These are phyloP conservation scores for Phyllosticta citribraziliensis DNA, from an alignment of 2,329 filamentous ascomycete genomes.

Conservation along the genomic window DNA sequence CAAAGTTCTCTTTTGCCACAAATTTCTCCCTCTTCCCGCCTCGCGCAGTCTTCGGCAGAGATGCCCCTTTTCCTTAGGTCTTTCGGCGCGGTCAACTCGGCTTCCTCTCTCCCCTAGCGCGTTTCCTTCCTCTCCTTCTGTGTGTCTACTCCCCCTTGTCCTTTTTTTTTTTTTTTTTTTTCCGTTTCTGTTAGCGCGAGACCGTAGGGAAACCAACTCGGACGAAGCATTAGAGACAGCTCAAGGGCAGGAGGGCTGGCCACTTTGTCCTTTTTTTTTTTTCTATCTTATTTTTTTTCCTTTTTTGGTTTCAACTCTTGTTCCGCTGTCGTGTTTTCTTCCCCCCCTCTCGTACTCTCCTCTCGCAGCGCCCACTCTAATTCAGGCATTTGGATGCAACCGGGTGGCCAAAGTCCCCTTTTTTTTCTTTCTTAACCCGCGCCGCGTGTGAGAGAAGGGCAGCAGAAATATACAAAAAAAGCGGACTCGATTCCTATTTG, in stretches of 20 bases:
- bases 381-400: constrained; percentile 8
- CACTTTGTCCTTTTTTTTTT: constrained; percentile 5
- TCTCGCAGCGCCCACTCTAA: constrained; percentile 2
- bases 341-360: not conserved
- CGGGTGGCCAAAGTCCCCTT: not conserved
- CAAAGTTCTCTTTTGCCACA: constrained; percentile 5
- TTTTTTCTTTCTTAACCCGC: not conserved
- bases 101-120: not conserved
- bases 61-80: constrained; percentile 1
- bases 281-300: not conserved
- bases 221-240: constrained; percentile 6
- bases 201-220: not conserved
- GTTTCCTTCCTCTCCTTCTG: not conserved
- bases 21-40: constrained; percentile 4
- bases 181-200: not conserved
- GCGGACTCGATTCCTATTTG: not conserved
- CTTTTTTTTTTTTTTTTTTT: not conserved
- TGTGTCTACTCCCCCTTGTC: not conserved
- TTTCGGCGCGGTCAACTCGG: constrained; percentile 5
- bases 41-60: not conserved
- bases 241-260: constrained; percentile 7
- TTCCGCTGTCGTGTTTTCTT: constrained; percentile 4
- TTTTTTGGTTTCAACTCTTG: not conserved
- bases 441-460: not conserved
- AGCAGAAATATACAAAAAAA: not conserved